These are phyloP conservation scores for Blastobotrys elegans DNA, from an alignment of 1,139 yeast genomes.

Conservation along the genomic window DNA sequence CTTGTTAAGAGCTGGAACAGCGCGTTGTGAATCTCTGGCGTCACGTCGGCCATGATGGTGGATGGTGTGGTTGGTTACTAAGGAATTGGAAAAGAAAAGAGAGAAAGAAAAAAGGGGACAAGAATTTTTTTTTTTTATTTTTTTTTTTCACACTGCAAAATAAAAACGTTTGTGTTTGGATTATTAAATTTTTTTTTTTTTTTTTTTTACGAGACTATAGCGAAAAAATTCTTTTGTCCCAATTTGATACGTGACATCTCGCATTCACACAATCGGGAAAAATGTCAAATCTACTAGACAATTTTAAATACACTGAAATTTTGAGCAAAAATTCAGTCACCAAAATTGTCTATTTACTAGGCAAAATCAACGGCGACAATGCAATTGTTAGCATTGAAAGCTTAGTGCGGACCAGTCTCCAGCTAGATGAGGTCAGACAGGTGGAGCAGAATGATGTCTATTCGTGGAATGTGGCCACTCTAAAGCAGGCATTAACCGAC, in stretches of 20 bases:
- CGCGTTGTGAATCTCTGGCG: constrained; percentile 55
- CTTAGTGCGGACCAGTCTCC: constrained; percentile 46
- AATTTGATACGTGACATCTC: not conserved
- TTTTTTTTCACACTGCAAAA: not conserved
- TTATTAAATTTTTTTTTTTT: no score
- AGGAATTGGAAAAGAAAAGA: not conserved
- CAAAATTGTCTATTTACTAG: constrained; percentile 61
- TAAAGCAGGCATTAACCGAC: constrained; percentile 44
- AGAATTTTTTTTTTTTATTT: not conserved
- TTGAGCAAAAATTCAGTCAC: constrained; percentile 42
- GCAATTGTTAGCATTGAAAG: constrained; percentile 79
- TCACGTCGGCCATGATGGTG: constrained; percentile 36
- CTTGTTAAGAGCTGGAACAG: constrained; percentile 59
- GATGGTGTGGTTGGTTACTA: not conserved
- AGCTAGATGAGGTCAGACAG: constrained; percentile 34
- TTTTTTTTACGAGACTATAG: no score
- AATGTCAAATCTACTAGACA: constrained; percentile 2
- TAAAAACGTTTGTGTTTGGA: not conserved
- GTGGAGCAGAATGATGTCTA: constrained; percentile 77
- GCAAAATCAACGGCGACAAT: constrained; percentile 49
- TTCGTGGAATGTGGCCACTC: constrained; percentile 63
- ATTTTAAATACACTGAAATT: constrained; percentile 13
- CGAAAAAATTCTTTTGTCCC: no score
- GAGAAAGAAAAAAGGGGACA: not conserved
- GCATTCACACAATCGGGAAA: no score